phyloP scores from a whole-genome alignment of 768 basidiomycete species.

The Neoboletus magnificus region DNA sequence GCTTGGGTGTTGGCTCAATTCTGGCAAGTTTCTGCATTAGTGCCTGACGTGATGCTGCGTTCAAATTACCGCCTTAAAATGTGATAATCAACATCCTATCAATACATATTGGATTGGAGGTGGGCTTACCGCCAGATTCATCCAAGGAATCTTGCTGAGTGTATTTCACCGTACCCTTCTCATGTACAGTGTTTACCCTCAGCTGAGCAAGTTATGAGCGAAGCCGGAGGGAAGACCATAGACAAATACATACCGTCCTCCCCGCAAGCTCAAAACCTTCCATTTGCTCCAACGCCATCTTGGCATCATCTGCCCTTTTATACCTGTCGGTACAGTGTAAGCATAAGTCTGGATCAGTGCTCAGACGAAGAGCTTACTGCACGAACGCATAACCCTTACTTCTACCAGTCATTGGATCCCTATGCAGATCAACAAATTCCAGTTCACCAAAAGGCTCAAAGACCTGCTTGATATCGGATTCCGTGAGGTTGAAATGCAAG shows the following conservation, averaged over 20 bases:
- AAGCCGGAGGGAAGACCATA: slow-evolving; percentile 13
- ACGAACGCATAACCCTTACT: slow-evolving; percentile 99
- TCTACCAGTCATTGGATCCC: slow-evolving; percentile 89
- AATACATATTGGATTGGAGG: background rate
- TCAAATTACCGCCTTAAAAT: slow-evolving; percentile 85
- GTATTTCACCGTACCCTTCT: slow-evolving; percentile 77
- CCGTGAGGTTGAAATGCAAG: slow-evolving; percentile 93
- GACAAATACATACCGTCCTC: slow-evolving; percentile 58
- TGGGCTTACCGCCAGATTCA: slow-evolving; percentile 74
- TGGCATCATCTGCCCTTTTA: slow-evolving; percentile 88
- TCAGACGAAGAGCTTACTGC: slow-evolving; percentile 57
- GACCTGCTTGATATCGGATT: slow-evolving; percentile 97
- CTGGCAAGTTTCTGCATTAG: slow-evolving; percentile 99
- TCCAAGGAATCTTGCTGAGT: slow-evolving; percentile 80
- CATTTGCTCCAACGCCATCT: slow-evolving; percentile 98
- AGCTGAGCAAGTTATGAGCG: slow-evolving; percentile 43
- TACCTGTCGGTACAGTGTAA: slow-evolving; percentile 50
- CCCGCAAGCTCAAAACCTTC: slow-evolving; percentile 98
- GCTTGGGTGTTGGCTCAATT: slow-evolving; percentile 64
- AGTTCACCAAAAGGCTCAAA: slow-evolving; percentile 98
- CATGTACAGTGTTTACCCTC: slow-evolving; percentile 89
- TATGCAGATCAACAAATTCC: slow-evolving; percentile 97
- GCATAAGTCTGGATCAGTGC: background rate
- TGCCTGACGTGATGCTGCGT: slow-evolving; percentile 96
- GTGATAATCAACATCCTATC: slow-evolving; percentile 10